Evolutionary conservation across 1,139 yeast species (phyloP).

Genomic region (Geotrichum australiense): DNA sequence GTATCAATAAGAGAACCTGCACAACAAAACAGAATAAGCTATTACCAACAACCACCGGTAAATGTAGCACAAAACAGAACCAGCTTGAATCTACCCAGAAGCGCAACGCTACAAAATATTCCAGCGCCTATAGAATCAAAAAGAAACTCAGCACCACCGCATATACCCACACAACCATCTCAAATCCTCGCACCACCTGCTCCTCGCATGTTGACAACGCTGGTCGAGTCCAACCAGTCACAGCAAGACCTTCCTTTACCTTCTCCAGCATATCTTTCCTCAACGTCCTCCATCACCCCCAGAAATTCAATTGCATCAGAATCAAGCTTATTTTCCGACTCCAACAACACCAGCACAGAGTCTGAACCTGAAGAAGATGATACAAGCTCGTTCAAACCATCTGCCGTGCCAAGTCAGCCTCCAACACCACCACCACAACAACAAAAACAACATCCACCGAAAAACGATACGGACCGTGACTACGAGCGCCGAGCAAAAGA

Average conservation of each 20-base stretch:
- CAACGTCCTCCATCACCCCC: not conserved
- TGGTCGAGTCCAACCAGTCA: not conserved
- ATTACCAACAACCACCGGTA: slow-evolving; percentile 11
- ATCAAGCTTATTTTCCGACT: slow-evolving; percentile 3
- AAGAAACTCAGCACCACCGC: not conserved
- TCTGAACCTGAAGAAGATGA: not conserved
- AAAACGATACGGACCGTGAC: too few species aligned
- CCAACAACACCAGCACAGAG: not conserved
- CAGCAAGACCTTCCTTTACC: not conserved
- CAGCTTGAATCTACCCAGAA: too few species aligned
- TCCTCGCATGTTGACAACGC: too few species aligned
- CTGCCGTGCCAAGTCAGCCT: too few species aligned
- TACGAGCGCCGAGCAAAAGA: slow-evolving; percentile 2
- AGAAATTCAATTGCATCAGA: slow-evolving; percentile 1
- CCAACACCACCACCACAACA: too few species aligned
- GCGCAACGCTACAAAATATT: too few species aligned
- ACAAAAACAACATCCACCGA: too few species aligned
- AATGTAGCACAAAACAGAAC: not conserved
- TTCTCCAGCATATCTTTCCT: not conserved
- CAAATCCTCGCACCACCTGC: slow-evolving; percentile 2
- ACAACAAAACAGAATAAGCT: slow-evolving; percentile 11
- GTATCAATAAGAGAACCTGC: slow-evolving; percentile 2
- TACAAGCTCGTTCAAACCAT: too few species aligned
- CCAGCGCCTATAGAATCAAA: not conserved
- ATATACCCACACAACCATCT: slow-evolving; percentile 2